Conservation (phyloP, 495 filamentous ascomycete genomes). For the Jackrogersella minutella region DNA sequence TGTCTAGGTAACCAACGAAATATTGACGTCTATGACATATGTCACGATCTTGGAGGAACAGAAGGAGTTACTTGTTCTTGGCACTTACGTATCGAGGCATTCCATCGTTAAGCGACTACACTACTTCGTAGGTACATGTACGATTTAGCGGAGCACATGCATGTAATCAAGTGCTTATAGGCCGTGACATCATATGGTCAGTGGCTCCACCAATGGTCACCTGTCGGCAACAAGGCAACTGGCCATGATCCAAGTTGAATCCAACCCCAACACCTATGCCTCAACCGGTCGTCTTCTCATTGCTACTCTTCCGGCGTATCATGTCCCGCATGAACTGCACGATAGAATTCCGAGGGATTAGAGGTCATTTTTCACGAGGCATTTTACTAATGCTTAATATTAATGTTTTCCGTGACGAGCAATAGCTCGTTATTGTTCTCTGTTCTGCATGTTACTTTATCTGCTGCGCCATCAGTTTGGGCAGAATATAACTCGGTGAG, state of each 20-base stretch:
- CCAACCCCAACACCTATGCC: neutral
- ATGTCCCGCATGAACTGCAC: constrained; percentile 30
- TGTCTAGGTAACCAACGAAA: too few relatives aligned
- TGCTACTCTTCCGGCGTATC: constrained; percentile 38
- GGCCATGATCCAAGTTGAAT: constrained; percentile 5
- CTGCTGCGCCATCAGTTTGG: constrained; percentile 26
- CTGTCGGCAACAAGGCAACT: constrained; percentile 13
- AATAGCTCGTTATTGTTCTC: neutral
- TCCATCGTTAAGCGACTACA: neutral
- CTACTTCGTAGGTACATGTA: neutral
- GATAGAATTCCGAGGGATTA: constrained; percentile 31
- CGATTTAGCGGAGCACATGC: constrained; percentile 23
- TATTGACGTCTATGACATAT: too few relatives aligned
- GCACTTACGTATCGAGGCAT: constrained; percentile 17
- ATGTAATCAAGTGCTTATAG: constrained; percentile 29
- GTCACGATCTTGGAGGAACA: too few relatives aligned
- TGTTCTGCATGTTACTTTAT: constrained; percentile 9
- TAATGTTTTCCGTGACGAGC: constrained; percentile 11
- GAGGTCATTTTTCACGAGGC: constrained; percentile 15
- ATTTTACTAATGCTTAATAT: constrained; percentile 34
- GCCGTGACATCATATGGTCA: constrained; percentile 39
- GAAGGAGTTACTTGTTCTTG: constrained; percentile 13
- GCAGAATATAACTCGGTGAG: constrained; percentile 29
- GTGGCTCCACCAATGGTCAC: constrained; percentile 37
- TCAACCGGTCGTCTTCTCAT: neutral